These are phyloP conservation scores for Penicillium sp. DNA, from an alignment of 2,329 filamentous ascomycete species.

Conservation along the genomic window DNA sequence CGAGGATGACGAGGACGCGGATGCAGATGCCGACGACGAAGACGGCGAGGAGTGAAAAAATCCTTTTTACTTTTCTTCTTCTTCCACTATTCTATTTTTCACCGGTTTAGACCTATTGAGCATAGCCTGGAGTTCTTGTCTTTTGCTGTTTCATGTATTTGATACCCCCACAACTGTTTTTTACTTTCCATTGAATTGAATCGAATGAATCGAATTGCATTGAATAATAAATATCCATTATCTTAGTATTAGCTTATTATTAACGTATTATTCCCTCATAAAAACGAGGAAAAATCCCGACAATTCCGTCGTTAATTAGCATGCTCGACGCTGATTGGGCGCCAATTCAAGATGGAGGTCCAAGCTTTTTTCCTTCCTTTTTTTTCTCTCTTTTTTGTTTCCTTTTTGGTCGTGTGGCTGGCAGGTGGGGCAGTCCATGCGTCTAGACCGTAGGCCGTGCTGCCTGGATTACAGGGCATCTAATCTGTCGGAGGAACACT, in stretches of 20 bases:
- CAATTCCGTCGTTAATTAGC: not conserved
- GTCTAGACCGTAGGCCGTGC: not conserved
- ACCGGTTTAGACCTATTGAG: conserved; percentile 18
- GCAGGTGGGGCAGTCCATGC: not conserved
- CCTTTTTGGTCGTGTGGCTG: not conserved
- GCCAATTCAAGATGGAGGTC: conserved; percentile 3
- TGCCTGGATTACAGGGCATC: not conserved
- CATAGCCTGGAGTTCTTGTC: conserved; percentile 22
- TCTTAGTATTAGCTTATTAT: not conserved
- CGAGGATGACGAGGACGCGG: conserved; percentile 57
- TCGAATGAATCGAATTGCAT: too few relatives aligned
- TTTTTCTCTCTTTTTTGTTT: not conserved
- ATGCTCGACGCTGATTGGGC: not conserved
- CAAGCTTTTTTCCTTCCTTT: not conserved
- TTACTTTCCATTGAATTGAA: not conserved
- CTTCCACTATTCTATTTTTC: conserved; percentile 18
- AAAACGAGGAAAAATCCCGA: not conserved
- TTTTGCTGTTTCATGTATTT: not conserved
- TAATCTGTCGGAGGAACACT: not conserved
- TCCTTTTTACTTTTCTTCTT: not conserved
- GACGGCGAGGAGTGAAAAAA: conserved; percentile 1
- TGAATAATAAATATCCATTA: not conserved
- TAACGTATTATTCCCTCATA: not conserved
- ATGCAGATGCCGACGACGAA: conserved; percentile 41
- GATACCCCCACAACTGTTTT: not conserved